Evolutionary conservation across 2,329 filamentous ascomycete species (phyloP).

Genomic region (Elsinoe necatrix): DNA sequence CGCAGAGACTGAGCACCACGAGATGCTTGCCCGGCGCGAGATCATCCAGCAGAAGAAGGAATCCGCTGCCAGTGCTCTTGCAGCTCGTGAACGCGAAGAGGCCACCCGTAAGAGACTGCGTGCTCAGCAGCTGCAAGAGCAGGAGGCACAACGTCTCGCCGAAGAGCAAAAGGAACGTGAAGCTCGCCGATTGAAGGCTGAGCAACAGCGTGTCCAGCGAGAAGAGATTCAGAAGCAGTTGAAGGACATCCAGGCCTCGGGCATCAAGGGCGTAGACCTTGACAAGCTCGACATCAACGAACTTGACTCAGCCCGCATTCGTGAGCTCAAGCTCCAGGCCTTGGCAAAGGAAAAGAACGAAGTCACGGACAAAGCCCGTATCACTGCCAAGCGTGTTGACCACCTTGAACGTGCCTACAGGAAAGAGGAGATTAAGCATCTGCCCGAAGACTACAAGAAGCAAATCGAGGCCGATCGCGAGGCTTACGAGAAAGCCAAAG

Average conservation of each 20-base stretch:
- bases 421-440: constrained; percentile 89
- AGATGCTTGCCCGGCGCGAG: constrained; percentile 76
- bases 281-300: constrained; percentile 77
- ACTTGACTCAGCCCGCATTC: constrained; percentile 55
- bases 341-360: constrained; percentile 98
- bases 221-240: constrained; percentile 70
- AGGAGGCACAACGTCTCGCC: constrained; percentile 79
- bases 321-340: constrained; percentile 88
- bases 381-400: constrained; percentile 91
- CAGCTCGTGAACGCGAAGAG: constrained; percentile 85
- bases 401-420: constrained; percentile 95
- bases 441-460: constrained; percentile 72
- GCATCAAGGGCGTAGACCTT: constrained; percentile 74
- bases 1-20: constrained; percentile 83
- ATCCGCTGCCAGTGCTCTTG: constrained; percentile 78
- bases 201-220: constrained; percentile 62
- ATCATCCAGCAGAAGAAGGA: constrained; percentile 97
- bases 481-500: constrained; percentile 71
- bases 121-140: constrained; percentile 80
- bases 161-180: constrained; percentile 90
- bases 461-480: constrained; percentile 72
- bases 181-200: constrained; percentile 72
- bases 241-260: constrained; percentile 78
- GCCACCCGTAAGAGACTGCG: constrained; percentile 78
- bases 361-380: constrained; percentile 78